Conservation (phyloP, 2,329 filamentous ascomycete species). For the Fusarium dlaminii region DNA sequence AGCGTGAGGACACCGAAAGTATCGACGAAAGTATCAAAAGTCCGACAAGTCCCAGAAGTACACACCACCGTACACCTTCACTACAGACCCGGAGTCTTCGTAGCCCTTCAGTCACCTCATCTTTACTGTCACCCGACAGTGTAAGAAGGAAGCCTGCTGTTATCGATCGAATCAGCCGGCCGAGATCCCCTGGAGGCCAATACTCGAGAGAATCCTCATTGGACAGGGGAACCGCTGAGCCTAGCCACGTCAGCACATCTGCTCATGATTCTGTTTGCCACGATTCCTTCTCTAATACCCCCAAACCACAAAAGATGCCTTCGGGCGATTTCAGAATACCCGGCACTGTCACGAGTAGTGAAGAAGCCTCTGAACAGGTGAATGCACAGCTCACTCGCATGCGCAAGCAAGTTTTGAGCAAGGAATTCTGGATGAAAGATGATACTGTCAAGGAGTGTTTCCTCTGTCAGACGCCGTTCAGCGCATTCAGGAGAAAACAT, state of each 20-base stretch:
- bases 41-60: conserved; percentile 55
- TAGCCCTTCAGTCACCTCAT: conserved; percentile 48
- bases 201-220: conserved; percentile 68
- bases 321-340: conserved; percentile 62
- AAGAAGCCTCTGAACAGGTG: conserved; percentile 67
- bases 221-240: conserved; percentile 65
- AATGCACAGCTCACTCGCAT: conserved; percentile 74
- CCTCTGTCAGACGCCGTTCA: conserved; percentile 87
- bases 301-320: conserved; percentile 55
- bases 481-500: conserved; percentile 93
- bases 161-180: conserved; percentile 64
- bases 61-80: conserved; percentile 45
- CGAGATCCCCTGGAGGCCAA: conserved; percentile 53
- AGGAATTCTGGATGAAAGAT: conserved; percentile 99
- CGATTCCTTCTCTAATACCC: conserved; percentile 62
- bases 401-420: conserved; percentile 87
- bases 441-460: conserved; percentile 99
- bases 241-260: conserved; percentile 66
- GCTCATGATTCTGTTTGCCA: conserved; percentile 68
- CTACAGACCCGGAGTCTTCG: conserved; percentile 50
- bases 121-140: conserved; percentile 51
- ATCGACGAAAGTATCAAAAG: conserved; percentile 60
- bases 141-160: conserved; percentile 58
- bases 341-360: conserved; percentile 62
- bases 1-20: conserved; percentile 56